Base-by-base conservation (phyloP, 1,284 basidiomycete species). In the Abortiporus biennis region DNA sequence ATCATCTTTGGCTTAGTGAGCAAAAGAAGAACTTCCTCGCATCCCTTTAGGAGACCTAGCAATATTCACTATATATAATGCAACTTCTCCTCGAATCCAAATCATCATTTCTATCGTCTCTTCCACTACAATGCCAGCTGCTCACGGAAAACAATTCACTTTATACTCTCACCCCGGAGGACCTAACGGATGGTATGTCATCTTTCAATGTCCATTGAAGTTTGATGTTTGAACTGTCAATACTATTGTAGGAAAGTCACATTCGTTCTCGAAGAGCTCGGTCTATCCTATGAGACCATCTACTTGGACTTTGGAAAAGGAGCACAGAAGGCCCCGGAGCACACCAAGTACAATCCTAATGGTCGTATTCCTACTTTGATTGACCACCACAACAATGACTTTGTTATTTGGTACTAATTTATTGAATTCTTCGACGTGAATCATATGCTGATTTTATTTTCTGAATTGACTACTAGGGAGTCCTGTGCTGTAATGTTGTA, bases 301-400 rank as follows among this genome's bases (percentile, higher is more conserved):
- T 61, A 50, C 51, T 53, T 61, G 39, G 48, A 57, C 43, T 56
- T 59, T 38, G 55, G 49, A 37, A 40, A 41, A 17, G 61, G 62
- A 48, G 56, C 59, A 29, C 62, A 62, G 50, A 31, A 19, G 1
- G n/a, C n/a, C n/a, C 44, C 48, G 0, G 50, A 47, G 31, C 54
- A 57, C 48, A 38, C 45, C 22, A 11, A 42, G 12, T 38, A 52
- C 27, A 60, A 59, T 49, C 59, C 57, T 8, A 65, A 65, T 46
- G 58, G 59, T 0, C 54, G 61, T 13, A 61, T 64, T 33, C 63
- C 63, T 6, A 54, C 57, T 17, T 42, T 66, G 32, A 54, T 66
- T 23, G 64, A 66, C 50, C 62, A 64, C 50, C 20, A 46, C 34
- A 62, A 62, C 48, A 43, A 47, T 39, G 56, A 64, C 49, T 59